Evolutionary conservation across 805 yeast genomes (phyloP), one percentile per base, ranked within the genome.

Genomic region (Ogataea wickerhamii): DNA sequence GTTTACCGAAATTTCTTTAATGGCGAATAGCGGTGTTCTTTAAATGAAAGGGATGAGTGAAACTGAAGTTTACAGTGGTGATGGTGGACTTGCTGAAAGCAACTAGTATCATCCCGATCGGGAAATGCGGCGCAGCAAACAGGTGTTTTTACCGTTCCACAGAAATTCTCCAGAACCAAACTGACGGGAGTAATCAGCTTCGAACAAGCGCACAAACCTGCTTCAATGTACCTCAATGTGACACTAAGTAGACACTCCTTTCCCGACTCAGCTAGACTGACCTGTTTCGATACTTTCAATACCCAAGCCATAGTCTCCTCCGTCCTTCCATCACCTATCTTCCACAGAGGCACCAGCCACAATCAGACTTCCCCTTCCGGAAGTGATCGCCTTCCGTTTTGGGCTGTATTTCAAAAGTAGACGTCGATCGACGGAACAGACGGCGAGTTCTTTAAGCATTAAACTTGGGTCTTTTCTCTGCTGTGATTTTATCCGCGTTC

Each of bases 341-440:
- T n/a, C n/a, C n/a, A n/a, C n/a, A n/a, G n/a, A n/a, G n/a, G n/a
- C n/a, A 32, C 35, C 32, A 32, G 28, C 27, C 35, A 21, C 24
- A 32, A 18, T 16, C 13, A 25, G 10, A 30, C 32, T 32, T 43
- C 51, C 39, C 36, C 39, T 47, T 47, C 34, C 32, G 51, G 51
- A 41, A 47, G 44, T 38, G 33, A 27, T 22, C 23, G 41, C 43
- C 42, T 32, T 47, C 51, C 35, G 25, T 33, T 47, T 38, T 18
- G 43, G 51, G 38, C 34, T 20, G 18, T 27, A 18, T 38, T 30
- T 29, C 35, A 34, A 22, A 8, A 22, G 12, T 12, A 22, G 25
- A 12, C 11, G 12, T 22, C 8, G 12, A 22, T 22, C 25, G 25
- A 22, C 25, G 11, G 12, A 12, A 22, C 25, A 8, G 25, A 22